Conservation (phyloP, 495 filamentous ascomycete genomes). For the Darksidea phi region DNA sequence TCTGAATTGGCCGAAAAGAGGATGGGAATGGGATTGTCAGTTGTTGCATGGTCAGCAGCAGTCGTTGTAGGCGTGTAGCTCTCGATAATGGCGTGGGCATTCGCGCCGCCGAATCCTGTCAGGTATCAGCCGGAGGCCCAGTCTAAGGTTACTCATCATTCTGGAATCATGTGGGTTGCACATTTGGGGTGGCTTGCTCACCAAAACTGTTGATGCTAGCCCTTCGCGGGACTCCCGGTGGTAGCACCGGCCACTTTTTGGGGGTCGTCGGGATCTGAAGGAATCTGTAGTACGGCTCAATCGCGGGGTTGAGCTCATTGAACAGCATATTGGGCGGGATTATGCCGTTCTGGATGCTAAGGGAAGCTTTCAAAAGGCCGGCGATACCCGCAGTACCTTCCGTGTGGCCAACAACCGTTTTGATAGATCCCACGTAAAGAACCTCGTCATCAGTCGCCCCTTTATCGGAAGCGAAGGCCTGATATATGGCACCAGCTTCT, state of each 20-base stretch:
- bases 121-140: slow-evolving; percentile 37
- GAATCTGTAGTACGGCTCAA: slow-evolving; percentile 17
- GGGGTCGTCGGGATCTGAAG: slow-evolving; percentile 9
- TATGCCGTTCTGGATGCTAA: slow-evolving; percentile 30
- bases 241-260: slow-evolving; percentile 23
- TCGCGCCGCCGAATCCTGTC: slow-evolving; percentile 25
- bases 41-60: slow-evolving; percentile 35
- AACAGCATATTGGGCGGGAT: slow-evolving; percentile 33
- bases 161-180: no score
- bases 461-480: slow-evolving; percentile 43
- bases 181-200: no score
- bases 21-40: neutral
- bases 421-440: slow-evolving; percentile 36
- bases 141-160: slow-evolving; percentile 40
- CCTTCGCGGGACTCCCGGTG: neutral
- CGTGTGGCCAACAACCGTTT: slow-evolving; percentile 43
- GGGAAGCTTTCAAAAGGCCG: slow-evolving; percentile 36
- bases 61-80: slow-evolving; percentile 37
- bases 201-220: slow-evolving; percentile 29
- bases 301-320: slow-evolving; percentile 18
- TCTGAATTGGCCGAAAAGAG: no score
- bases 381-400: slow-evolving; percentile 41
- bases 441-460: slow-evolving; percentile 35
- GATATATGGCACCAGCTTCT: slow-evolving; percentile 39
- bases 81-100: slow-evolving; percentile 30